A percentile compares a stretch with the other conserved stretches of the same genome.
Evolutionary conservation across 1,284 basidiomycete genomes (phyloP).

Genomic region (Trichosporon coremiiforme): DNA sequence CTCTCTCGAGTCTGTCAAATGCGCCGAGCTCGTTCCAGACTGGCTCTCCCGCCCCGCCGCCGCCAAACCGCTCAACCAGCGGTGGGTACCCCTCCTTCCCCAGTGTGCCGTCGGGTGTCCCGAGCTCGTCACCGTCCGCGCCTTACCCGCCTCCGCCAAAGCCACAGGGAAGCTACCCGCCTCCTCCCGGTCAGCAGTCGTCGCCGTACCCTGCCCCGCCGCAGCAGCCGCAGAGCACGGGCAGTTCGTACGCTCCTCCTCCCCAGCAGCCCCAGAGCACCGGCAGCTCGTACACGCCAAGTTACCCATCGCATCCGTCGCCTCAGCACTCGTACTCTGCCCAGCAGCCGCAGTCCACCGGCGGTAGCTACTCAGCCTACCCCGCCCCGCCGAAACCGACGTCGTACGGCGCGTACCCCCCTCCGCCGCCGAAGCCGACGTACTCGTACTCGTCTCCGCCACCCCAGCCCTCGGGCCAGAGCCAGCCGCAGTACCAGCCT

Average conservation of each 20-base stretch:
- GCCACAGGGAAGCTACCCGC: constrained; percentile 22
- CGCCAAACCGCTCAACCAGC: constrained; percentile 33
- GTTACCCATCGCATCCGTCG: constrained; percentile 20
- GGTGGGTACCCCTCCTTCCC: constrained; percentile 55
- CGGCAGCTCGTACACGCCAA: constrained; percentile 19
- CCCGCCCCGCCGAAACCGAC: constrained; percentile 22
- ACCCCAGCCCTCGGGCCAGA: not conserved
- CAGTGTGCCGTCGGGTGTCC: constrained; percentile 48
- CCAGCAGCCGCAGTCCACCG: not conserved
- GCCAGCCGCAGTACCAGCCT: constrained; percentile 16
- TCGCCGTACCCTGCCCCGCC: constrained; percentile 17
- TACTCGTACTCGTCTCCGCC: constrained; percentile 15
- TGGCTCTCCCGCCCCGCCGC: constrained; percentile 19
- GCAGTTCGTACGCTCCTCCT: not conserved
- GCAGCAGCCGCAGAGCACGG: constrained; percentile 15
- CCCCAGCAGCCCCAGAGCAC: constrained; percentile 13
- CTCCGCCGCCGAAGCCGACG: constrained; percentile 22
- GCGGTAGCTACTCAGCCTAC: constrained; percentile 22
- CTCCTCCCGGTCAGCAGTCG: constrained; percentile 22
- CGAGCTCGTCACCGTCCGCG: constrained; percentile 29
- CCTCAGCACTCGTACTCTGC: constrained; percentile 19
- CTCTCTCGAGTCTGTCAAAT: constrained; percentile 38
- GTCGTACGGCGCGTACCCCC: constrained; percentile 11
- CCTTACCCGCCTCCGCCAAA: constrained; percentile 32
- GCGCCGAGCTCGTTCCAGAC: constrained; percentile 34